Base-by-base conservation (phyloP, 2,329 filamentous ascomycete species). In the Eutypella sp. region DNA sequence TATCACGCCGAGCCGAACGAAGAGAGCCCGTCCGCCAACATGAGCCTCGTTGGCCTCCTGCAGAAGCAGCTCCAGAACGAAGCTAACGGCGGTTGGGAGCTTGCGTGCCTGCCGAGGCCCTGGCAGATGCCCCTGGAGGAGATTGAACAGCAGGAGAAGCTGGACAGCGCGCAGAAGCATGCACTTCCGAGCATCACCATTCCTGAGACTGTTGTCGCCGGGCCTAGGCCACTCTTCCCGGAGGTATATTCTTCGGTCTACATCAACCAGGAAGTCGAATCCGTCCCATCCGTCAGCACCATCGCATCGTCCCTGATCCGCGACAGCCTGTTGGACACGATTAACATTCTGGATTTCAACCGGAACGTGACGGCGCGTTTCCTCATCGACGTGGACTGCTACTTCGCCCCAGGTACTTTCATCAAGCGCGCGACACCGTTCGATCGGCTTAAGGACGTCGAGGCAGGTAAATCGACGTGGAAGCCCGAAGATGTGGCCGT, bases 401-500 rank as follows among this genome's bases (percentile, higher is more conserved):
- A 93, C 69, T 99, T 96, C 71, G 80, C 90, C 1, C 82, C 88
- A 9, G 81, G 84, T 45, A 96, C 89, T 1, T 99, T 99, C 65
- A 84, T 96, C 47, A 95, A 96, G 70, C 85, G 93, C 47, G 91
- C 89, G 1, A 96, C 89, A 1, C 84, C 90, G 0, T 96, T 96
- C 59, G 93, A 99, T 65, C 86, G 90, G 60, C 79, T 99, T 41
- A 81, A 85, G 27, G 84, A 84, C 39, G 75, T 85, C 16, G 81
- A 82, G 27, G 70, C 70, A 2, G 76, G 80, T 44, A 77, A 78
- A 52, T 81, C 86, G 13, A 91, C 89, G 0, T 99, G 93, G 92
- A 99, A 99, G 67, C 90, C 93, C 0, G 93, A 99, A 69, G 93
- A 99, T 67, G 87, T 97, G 47, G 88, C 87, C 3, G 89, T 99